These are phyloP conservation scores for Mycena vitilis DNA, from an alignment of 768 basidiomycete genomes.

Conservation along the genomic window DNA sequence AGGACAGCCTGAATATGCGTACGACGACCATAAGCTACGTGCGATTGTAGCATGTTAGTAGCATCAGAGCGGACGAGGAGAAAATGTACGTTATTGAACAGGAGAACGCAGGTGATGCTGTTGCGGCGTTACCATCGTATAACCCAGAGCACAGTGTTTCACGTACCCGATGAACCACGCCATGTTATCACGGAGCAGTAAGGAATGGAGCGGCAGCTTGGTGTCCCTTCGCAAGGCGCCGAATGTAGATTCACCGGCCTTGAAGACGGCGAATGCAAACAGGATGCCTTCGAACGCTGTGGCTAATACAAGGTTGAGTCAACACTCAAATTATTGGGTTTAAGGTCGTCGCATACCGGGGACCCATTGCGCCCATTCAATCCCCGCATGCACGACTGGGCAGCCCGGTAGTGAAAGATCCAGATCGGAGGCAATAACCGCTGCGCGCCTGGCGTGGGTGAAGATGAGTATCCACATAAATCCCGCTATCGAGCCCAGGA, in stretches of 20 bases:
- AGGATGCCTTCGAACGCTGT: conserved; percentile 52
- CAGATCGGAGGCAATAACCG: conserved; percentile 50
- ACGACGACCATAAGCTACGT: conserved; percentile 52
- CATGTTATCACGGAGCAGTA: conserved; percentile 57
- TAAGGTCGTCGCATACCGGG: conserved; percentile 45
- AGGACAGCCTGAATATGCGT: conserved; percentile 18
- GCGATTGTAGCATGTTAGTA: background rate
- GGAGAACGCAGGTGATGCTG: conserved; percentile 52
- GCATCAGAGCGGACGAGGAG: conserved; percentile 26
- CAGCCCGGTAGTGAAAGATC: conserved; percentile 55
- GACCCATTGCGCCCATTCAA: conserved; percentile 59
- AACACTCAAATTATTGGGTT: background rate
- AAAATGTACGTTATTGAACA: conserved; percentile 58
- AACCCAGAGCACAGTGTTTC: background rate
- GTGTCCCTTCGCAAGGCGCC: conserved; percentile 38
- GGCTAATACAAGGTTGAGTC: background rate
- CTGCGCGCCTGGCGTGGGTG: conserved; percentile 49
- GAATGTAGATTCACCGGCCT: conserved; percentile 38
- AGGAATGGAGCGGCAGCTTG: conserved; percentile 44
- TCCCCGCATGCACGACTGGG: conserved; percentile 53
- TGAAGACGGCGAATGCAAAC: conserved; percentile 53
- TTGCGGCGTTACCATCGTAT: background rate
- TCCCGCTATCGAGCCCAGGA: conserved; percentile 52
- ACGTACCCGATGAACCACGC: conserved; percentile 57
- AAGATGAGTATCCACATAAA: conserved; percentile 56